Evolutionary conservation across 139 green algal species (phyloP), one percentile per base, ranked within the genome.

Genomic region (Picochlorum sp.): DNA sequence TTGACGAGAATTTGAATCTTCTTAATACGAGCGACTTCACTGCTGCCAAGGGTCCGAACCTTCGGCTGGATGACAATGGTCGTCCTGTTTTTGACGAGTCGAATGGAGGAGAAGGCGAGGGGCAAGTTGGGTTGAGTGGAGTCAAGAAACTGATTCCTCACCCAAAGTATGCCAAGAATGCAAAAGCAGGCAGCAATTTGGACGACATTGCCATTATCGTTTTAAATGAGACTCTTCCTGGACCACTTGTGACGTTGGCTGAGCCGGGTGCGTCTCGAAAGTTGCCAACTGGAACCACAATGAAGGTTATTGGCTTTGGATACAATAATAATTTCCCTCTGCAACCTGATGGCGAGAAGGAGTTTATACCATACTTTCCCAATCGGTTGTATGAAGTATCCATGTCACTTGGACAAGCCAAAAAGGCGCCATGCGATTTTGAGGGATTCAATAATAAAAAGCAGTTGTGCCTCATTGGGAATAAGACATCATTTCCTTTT

Each of bases 151-250:
- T 54, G 16, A 54, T 54, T 54, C 47, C 47, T 26, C 47, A 54
- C n/a, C 47, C 47, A 54, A 54, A 54, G n/a, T 54, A 54, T 21
- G n/a, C n/a, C 47, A 54, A 54, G 47, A 54, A 54, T 54, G n/a
- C 47, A 20, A 21, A 21, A 26, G 47, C 16, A 20, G 47, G 18
- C 1, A 26, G 18, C 47, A 26, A 41, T 21, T 13, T 54, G 47
- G n/a, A 21, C 15, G 47, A 54, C 24, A 54, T 54, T 54, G 47
- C 47, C 47, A 54, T 54, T 15, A 20, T 54, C 18, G n/a, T 54
- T 13, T 21, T 54, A 13, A 54, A 21, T 54, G 47, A 13, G 47
- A 54, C 47, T 20, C 47, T 54, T 13, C 47, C 47, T 21, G 47
- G 47, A 20, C 47, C 47, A 26, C 7, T 54, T 18, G 47, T 21